Evolutionary conservation across 768 basidiomycete genomes (phyloP).

Genomic region (Tubosaeta sp.): DNA sequence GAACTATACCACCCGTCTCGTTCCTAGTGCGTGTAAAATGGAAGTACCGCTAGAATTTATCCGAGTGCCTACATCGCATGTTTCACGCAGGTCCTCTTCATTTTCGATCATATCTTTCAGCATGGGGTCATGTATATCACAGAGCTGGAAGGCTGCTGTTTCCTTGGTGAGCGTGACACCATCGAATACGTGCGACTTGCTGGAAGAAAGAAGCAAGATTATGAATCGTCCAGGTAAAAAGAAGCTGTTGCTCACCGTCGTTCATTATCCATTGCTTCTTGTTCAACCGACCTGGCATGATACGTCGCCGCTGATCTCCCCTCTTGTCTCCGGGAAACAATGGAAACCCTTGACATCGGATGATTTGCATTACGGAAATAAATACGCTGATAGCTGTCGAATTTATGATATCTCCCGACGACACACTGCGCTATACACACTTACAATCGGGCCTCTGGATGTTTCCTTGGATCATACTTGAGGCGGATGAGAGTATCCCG

Average conservation of each 20-base stretch:
- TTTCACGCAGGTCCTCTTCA: slow-evolving; percentile 60
- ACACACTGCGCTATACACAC: slow-evolving; percentile 26
- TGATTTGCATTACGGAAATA: slow-evolving; percentile 89
- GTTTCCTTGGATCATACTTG: slow-evolving; percentile 84
- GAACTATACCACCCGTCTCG: slow-evolving; percentile 87
- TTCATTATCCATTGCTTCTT: slow-evolving; percentile 29
- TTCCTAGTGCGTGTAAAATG: slow-evolving; percentile 42
- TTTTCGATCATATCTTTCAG: slow-evolving; percentile 77
- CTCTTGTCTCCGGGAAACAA: slow-evolving; percentile 58
- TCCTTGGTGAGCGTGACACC: slow-evolving; percentile 76
- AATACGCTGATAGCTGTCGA: slow-evolving; percentile 83
- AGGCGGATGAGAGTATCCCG: slow-evolving; percentile 83
- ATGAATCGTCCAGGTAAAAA: background rate
- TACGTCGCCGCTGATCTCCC: slow-evolving; percentile 33
- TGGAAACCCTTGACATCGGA: slow-evolving; percentile 71
- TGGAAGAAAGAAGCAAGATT: slow-evolving; percentile 18
- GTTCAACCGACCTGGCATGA: slow-evolving; percentile 29
- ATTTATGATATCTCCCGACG: slow-evolving; percentile 1
- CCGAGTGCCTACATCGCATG: slow-evolving; percentile 60
- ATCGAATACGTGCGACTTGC: slow-evolving; percentile 84
- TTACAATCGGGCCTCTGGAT: slow-evolving; percentile 71
- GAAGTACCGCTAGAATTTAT: background rate
- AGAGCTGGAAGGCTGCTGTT: slow-evolving; percentile 90
- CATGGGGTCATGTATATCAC: slow-evolving; percentile 87
- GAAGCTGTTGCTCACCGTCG: slow-evolving; percentile 23